Base-by-base conservation (phyloP, 768 basidiomycete species). In the Auricularia sp. region DNA sequence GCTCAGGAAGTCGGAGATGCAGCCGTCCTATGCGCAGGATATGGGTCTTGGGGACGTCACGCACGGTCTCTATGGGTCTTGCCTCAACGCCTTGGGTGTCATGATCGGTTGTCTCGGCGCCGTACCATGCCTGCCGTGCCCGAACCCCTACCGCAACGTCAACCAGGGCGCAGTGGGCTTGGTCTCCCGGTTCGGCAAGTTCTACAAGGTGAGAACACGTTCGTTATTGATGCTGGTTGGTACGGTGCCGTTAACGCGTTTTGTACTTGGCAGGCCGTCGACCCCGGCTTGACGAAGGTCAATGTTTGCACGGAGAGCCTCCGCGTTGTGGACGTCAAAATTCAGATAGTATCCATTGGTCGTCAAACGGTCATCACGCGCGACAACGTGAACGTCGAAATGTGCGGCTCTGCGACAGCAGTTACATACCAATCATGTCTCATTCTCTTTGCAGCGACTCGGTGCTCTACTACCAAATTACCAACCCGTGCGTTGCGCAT, bases 371-470 rank as follows among this genome's bases (percentile, higher is more conserved):
- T 98, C 72, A 93, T 97, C 75, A 97, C 95, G 43, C 87, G 92
- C 64, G 94, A 97, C 79, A 97, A 97, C 71, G 95, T 97, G 74
- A 93, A 93, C 68, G 91, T 95, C 66, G 90, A 93, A 70, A 92
- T 94, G 90, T 90, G 86, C 79, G 12, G 34, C 34, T 66, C 62
- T 10, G 14, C 47, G 8, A 8, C 6, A 51, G 16, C 47, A 16
- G 11, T 18, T 51, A 10, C 10, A 12, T 18, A 51, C 16, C 1
- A 8, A 2, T 16, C 21, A 58, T 36, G 18, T 36, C 10, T 11
- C 43, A 7, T 56, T 39, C 58, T 62, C 68, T 69, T 65, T 43
- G 14, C 69, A 93, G 91, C 68, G 92, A 94, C 72, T 93, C 92
- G 1, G 93, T 96, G 68, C 91, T 93, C 70, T 93, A 93, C 76